Base-by-base conservation (phyloP, 352 stramenopile species). In the Phytopythium mirpurense region DNA sequence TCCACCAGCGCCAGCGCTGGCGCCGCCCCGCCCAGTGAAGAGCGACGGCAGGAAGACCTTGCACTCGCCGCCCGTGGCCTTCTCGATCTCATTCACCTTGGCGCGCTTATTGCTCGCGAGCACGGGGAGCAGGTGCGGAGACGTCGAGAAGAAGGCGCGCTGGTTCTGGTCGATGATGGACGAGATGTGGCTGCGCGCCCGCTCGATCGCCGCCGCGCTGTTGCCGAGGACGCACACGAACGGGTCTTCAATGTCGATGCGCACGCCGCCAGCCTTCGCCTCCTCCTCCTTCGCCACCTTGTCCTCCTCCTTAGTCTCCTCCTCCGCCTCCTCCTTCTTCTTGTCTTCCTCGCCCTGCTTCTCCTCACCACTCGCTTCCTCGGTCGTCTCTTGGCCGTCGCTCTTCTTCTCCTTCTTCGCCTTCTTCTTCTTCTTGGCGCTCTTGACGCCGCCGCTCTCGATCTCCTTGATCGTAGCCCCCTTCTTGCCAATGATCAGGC, bases 401-500 rank as follows among this genome's bases (percentile, higher is more conserved):
- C 19, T 18, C 9, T 42, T 29, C 4, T 14, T 36, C 8, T 52
- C 46, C 46, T 52, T 52, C 29, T 52, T 52, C 2, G 11, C 5
- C 8, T 26, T n/a, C 41, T 47, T 44, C n/a, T 27, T 50, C 24
- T 50, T 50, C 26, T 50, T 50, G 15, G 43, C 10, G 12, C 18
- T 36, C 23, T 3, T 32, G 24, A 38, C 15, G 5, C 34, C 18
- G 36, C 48, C 48, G 21, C 36, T 15, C 34, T 54, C 82, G 32
- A 92, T 78, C 47, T 85, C 57, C 55, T 90, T 88, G 62, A 92
- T 92, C 51, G 79, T 87, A 47, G 61, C 62, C 10, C 82, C 82
- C 51, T 90, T 92, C 61, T 90, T 90, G 52, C 82, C 82, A 46
- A 92, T 90, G 40, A 92, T 88, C 23, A 89, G 62, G 48, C 82